Evolutionary conservation across 2,329 filamentous ascomycete species (phyloP), one percentile per base, ranked within the genome.

Genomic region (Fusarium musae): DNA sequence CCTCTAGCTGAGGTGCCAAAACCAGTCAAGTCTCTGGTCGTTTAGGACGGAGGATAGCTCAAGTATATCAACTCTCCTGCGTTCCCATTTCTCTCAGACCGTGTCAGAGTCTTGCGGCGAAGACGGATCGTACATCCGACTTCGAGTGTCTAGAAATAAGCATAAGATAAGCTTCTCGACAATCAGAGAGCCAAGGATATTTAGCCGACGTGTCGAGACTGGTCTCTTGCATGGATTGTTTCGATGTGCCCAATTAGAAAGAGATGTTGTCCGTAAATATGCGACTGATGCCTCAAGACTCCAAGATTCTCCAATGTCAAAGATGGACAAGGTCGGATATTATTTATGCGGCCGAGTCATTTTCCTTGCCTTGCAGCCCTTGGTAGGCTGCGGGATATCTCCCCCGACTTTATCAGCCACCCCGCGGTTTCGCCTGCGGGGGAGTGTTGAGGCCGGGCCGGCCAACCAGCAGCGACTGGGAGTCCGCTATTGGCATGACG

Each of bases 391-490:
- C 49, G 50, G 50, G 50, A 59, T 65, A 40, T 34, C 37, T 59
- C 32, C 39, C 49, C 61, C 61, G 50, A 52, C 50, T 42, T 72
- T 74, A 70, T 75, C 74, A 77, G 67, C 61, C 66, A 74, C 73
- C 75, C 75, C 75, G 73, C 75, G 61, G 75, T 75, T 66, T 64
- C 53, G 54, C 52, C 44, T 70, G 68, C 58, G 69, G 72, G 71
- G 69, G 54, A 72, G 42, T 37, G 47, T 47, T 49, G 59, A 59
- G 43, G 40, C 59, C 39, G 59, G 44, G 44, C 68, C 56, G 63
- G 32, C 28, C 70, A 74, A 56, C 70, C 63, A 73, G 46, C 66
- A 19, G 42, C 50, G 37, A 23, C 52, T 32, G n/a, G 43, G 34
- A 67, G 19, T 44, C 58, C 58, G 58, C 59, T 63, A 56, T 65